Evolutionary conservation across 257 asterid genomes (phyloP).

Genomic region (Cordia subcordata): DNA sequence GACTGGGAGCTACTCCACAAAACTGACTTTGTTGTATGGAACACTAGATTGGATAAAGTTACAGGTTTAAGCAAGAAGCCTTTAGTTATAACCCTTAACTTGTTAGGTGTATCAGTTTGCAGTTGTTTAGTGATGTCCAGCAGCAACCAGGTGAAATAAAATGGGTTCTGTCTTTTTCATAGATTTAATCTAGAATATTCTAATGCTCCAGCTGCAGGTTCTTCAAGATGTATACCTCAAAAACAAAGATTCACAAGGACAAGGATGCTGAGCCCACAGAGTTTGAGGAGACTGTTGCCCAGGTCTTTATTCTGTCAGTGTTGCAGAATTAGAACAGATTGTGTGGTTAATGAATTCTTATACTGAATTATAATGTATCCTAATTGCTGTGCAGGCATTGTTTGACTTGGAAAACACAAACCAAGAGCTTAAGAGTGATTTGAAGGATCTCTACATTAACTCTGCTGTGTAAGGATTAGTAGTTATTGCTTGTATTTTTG

Average conservation of each 20-base stretch:
- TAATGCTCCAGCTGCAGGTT: conserved; percentile 10
- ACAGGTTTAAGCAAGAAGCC: too few relatives aligned
- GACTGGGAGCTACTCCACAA: too few relatives aligned
- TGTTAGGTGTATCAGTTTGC: too few relatives aligned
- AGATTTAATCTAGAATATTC: not conserved
- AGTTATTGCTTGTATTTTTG: not conserved
- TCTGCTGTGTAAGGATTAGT: conserved; percentile 57
- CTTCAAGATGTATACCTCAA: conserved; percentile 72
- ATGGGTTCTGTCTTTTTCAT: too few relatives aligned
- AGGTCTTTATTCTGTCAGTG: conserved; percentile 33
- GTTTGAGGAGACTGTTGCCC: conserved; percentile 78
- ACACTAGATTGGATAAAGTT: too few relatives aligned
- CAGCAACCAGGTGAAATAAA: too few relatives aligned
- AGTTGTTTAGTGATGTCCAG: too few relatives aligned
- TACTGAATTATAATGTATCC: not conserved
- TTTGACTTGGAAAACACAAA: conserved; percentile 82
- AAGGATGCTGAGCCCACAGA: conserved; percentile 79
- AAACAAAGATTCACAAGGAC: conserved; percentile 65
- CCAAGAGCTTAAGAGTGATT: conserved; percentile 76
- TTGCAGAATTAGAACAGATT: not conserved
- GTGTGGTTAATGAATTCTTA: not conserved
- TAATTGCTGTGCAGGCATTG: conserved; percentile 42
- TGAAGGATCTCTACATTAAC: conserved; percentile 84
- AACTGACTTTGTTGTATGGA: too few relatives aligned
- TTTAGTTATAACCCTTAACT: too few relatives aligned